Percentiles rank a stretch among this genome's conserved stretches.
These are phyloP conservation scores for Neofusicoccum cordaticola DNA, from an alignment of 2,329 filamentous ascomycete genomes.

Conservation along the genomic window DNA sequence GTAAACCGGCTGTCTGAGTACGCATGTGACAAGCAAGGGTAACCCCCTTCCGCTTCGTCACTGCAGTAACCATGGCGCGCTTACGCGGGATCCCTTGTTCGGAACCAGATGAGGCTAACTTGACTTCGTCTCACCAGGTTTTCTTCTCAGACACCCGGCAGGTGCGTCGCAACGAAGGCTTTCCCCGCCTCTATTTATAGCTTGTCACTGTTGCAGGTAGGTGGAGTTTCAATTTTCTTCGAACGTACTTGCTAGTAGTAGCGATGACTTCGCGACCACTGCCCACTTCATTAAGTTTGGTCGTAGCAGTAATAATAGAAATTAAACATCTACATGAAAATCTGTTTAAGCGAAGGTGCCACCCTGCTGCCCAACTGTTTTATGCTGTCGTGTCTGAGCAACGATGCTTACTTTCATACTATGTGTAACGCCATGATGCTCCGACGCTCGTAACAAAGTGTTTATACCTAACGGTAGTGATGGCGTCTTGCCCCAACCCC, in stretches of 20 bases:
- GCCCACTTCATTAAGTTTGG: not conserved
- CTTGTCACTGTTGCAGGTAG: not conserved
- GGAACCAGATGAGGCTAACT: not conserved
- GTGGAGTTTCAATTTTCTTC: not conserved
- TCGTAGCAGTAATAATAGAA: not conserved
- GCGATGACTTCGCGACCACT: not conserved
- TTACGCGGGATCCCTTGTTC: not conserved
- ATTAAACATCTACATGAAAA: conserved; percentile 4
- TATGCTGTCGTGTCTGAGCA: not conserved
- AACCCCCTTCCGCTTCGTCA: not conserved
- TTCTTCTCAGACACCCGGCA: not conserved
- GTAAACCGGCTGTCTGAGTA: conserved; percentile 62
- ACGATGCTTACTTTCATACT: not conserved
- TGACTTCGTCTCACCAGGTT: not conserved
- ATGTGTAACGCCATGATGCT: not conserved
- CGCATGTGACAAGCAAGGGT: conserved; percentile 42
- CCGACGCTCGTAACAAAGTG: not conserved
- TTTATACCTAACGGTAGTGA: not conserved
- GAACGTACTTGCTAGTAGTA: not conserved
- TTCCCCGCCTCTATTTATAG: not conserved
- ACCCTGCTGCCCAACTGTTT: not conserved
- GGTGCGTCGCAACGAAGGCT: not conserved
- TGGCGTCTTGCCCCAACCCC: not conserved
- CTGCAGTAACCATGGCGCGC: not conserved
- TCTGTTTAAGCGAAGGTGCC: not conserved